Percentiles rank a stretch among this genome's conserved stretches.
These are phyloP conservation scores for Alnus rubra DNA, from an alignment of 306 rosid genomes.

Conservation along the genomic window DNA sequence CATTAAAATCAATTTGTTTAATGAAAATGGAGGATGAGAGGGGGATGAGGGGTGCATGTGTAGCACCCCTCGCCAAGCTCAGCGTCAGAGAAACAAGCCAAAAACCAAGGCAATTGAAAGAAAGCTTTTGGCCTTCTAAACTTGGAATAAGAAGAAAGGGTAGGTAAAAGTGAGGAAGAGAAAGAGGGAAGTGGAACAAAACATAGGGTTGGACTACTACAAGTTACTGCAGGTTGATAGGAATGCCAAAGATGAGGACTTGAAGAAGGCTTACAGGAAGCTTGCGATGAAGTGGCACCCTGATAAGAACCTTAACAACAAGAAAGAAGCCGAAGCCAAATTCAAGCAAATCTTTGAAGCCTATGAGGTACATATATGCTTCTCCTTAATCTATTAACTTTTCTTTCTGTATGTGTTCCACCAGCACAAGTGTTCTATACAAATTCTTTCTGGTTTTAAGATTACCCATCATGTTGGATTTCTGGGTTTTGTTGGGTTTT, in stretches of 20 bases:
- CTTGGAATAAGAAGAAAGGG: neutral
- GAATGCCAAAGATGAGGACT: conserved; percentile 62
- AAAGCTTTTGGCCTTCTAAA: neutral
- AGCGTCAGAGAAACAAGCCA: no score
- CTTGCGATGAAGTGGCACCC: conserved; percentile 85
- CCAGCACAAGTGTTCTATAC: neutral
- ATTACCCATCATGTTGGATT: neutral
- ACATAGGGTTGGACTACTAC: conserved; percentile 70
- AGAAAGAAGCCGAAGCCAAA: conserved; percentile 70
- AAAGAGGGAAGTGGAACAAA: conserved; percentile 16
- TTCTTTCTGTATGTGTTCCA: neutral
- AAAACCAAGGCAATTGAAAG: neutral
- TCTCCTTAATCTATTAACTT: neutral
- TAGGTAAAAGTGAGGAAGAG: conserved; percentile 39
- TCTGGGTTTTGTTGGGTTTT: neutral
- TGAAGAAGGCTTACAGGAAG: conserved; percentile 72
- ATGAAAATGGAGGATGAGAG: no score
- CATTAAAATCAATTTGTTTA: no score
- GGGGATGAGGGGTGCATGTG: no score
- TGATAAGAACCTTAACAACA: conserved; percentile 66
- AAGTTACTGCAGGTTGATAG: conserved; percentile 64
- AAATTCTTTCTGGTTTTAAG: neutral
- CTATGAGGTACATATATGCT: conserved; percentile 41
- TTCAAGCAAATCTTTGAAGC: conserved; percentile 76
- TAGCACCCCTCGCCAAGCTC: no score